phyloP scores from a whole-genome alignment of 768 basidiomycete species.

The Leccinum rimulosum region DNA sequence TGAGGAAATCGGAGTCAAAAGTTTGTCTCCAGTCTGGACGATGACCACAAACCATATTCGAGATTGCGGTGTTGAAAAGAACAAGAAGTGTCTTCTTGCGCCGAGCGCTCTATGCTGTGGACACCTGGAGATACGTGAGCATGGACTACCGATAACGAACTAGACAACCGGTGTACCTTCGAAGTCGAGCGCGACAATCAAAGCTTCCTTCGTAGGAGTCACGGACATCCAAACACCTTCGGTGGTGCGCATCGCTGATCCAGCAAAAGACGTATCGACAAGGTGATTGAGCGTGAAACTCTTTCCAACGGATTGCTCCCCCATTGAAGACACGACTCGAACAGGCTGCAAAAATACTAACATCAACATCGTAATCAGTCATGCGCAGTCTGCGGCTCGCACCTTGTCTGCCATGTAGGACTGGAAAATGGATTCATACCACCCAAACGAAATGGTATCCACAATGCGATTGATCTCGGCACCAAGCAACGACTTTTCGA shows the following conservation, averaged over 20 bases:
- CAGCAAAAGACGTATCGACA: conserved; percentile 64
- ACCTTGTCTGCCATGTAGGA: conserved; percentile 62
- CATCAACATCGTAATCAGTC: neutral
- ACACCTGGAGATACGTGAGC: conserved; percentile 41
- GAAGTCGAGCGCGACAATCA: conserved; percentile 64
- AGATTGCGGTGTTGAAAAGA: conserved; percentile 63
- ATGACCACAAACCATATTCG: conserved; percentile 47
- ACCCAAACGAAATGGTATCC: conserved; percentile 56
- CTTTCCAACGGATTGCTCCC: conserved; percentile 66
- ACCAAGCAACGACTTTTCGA: conserved; percentile 54
- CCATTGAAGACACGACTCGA: conserved; percentile 66
- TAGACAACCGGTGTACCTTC: conserved; percentile 41
- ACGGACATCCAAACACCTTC: conserved; percentile 69
- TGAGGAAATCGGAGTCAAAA: conserved; percentile 17
- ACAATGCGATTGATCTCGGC: conserved; percentile 57
- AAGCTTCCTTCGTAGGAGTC: conserved; percentile 51
- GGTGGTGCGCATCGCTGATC: conserved; percentile 61
- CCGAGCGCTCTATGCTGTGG: conserved; percentile 59
- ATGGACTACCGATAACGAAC: conserved; percentile 1
- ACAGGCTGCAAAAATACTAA: conserved; percentile 42
- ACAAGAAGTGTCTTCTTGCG: conserved; percentile 67
- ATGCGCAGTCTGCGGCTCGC: neutral
- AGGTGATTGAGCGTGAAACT: conserved; percentile 58
- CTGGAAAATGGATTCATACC: conserved; percentile 64
- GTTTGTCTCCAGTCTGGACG: neutral